Percentiles rank a stretch among this genome's conserved stretches.
phyloP scores from a whole-genome alignment of 2,329 filamentous ascomycete species.

The Pestalotiopsis sp. region DNA sequence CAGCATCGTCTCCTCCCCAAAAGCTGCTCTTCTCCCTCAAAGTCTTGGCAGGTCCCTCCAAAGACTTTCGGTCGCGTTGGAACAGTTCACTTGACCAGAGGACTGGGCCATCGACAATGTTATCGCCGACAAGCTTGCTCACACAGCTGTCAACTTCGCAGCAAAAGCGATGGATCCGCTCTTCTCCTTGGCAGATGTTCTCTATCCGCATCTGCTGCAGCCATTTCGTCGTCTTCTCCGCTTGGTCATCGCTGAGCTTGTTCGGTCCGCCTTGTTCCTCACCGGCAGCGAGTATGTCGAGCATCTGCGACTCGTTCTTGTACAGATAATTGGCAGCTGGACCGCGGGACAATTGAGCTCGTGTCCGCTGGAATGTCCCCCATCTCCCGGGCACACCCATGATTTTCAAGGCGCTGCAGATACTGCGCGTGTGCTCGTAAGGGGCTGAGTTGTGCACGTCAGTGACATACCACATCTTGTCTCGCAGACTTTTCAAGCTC shows the following conservation, averaged over 20 bases:
- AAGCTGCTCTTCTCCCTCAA: conserved; percentile 48
- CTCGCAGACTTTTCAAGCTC: conserved; percentile 73
- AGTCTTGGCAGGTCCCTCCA: conserved; percentile 46
- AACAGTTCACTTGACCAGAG: conserved; percentile 93
- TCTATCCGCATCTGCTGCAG: conserved; percentile 80
- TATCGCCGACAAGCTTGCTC: conserved; percentile 82
- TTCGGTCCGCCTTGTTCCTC: conserved; percentile 88
- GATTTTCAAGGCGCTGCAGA: conserved; percentile 84
- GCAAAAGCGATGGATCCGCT: conserved; percentile 91
- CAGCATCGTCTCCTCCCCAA: conserved; percentile 51
- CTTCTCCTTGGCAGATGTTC: conserved; percentile 93
- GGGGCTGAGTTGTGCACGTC: conserved; percentile 88
- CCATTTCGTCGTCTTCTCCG: conserved; percentile 83
- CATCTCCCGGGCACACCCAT: conserved; percentile 74
- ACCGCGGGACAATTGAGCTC: conserved; percentile 49
- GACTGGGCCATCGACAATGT: conserved; percentile 80
- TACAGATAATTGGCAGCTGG: conserved; percentile 68
- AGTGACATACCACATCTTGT: conserved; percentile 99
- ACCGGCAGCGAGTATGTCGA: conserved; percentile 82
- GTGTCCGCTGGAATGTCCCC: conserved; percentile 52
- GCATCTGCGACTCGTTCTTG: conserved; percentile 80
- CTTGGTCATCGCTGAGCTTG: conserved; percentile 94
- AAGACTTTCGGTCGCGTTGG: conserved; percentile 70
- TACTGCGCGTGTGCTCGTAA: conserved; percentile 85
- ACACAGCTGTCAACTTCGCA: conserved; percentile 88